Conservation (phyloP, 495 filamentous ascomycete species). For the Friedmanniomyces endolithicus region DNA sequence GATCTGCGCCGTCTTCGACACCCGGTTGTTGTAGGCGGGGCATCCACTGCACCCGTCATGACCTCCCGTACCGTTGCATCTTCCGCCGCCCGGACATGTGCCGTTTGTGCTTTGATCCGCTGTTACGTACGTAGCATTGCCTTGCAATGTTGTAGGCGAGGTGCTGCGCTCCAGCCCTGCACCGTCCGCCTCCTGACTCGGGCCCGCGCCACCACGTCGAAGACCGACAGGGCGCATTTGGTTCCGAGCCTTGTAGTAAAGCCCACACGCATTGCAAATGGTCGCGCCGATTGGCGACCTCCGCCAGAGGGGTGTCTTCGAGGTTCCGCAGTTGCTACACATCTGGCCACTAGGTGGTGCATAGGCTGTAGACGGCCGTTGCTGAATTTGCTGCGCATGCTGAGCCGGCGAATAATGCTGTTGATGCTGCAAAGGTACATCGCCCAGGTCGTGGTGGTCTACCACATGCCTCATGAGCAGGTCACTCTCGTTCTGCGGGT, state of each 20-base stretch:
- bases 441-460: constrained; percentile 6
- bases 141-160: constrained; percentile 32
- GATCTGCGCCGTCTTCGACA: constrained; percentile 73
- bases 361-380: not conserved
- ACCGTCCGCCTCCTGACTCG: constrained; percentile 5
- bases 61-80: constrained; percentile 92
- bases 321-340: constrained; percentile 84
- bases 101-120: constrained; percentile 60
- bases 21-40: constrained; percentile 91
- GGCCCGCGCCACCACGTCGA: constrained; percentile 41
- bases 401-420: not conserved
- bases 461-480: not conserved
- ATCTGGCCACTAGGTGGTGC: constrained; percentile 3
- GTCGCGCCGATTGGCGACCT: constrained; percentile 83
- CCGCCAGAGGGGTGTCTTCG: constrained; percentile 86
- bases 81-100: constrained; percentile 90
- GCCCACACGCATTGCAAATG: constrained; percentile 95
- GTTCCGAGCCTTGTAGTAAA: constrained; percentile 90
- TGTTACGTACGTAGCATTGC: constrained; percentile 63
- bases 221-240: constrained; percentile 77
- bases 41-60: constrained; percentile 94
- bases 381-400: not conserved
- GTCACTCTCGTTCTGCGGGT: not conserved
- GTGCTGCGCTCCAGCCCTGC: constrained; percentile 29
- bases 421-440: not conserved